Conservation (phyloP, 495 filamentous ascomycete species). For the Corynascus novoguineensis region DNA sequence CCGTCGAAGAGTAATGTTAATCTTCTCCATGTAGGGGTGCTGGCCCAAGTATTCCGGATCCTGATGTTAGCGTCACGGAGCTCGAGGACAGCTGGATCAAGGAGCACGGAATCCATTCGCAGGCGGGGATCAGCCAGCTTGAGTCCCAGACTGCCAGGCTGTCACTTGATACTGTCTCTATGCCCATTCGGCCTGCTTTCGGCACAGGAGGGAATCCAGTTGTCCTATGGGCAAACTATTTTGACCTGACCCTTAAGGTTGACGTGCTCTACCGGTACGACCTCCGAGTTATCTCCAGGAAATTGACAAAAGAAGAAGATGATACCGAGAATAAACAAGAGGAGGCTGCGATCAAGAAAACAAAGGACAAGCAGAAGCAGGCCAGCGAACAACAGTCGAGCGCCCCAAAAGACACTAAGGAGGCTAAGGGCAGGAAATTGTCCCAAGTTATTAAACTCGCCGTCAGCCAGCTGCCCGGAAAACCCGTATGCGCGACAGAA, state of each 20-base stretch:
- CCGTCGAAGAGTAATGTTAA: constrained; percentile 10
- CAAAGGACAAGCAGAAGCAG: constrained; percentile 33
- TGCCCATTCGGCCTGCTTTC: constrained; percentile 54
- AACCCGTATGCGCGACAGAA: constrained; percentile 50
- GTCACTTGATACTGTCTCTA: constrained; percentile 6
- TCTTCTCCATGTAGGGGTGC: not conserved
- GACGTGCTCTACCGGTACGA: constrained; percentile 36
- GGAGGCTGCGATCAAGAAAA: not conserved
- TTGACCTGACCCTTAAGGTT: constrained; percentile 44
- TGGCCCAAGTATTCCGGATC: constrained; percentile 16
- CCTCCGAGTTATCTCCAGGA: constrained; percentile 21
- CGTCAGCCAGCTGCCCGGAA: constrained; percentile 33
- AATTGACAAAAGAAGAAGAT: not conserved
- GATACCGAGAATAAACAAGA: not conserved
- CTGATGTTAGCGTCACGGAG: constrained; percentile 28
- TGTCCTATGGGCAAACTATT: constrained; percentile 60
- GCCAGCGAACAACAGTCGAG: constrained; percentile 5
- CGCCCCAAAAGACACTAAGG: constrained; percentile 29
- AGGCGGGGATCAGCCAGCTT: not conserved
- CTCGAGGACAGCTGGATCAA: constrained; percentile 35
- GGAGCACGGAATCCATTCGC: not conserved
- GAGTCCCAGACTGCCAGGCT: constrained; percentile 26
- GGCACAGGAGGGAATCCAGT: constrained; percentile 49
- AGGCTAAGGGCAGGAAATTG: constrained; percentile 48
- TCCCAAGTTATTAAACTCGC: constrained; percentile 49